Evolutionary conservation across 2,329 filamentous ascomycete species (phyloP).

Genomic region (Colletotrichum viniferum): DNA sequence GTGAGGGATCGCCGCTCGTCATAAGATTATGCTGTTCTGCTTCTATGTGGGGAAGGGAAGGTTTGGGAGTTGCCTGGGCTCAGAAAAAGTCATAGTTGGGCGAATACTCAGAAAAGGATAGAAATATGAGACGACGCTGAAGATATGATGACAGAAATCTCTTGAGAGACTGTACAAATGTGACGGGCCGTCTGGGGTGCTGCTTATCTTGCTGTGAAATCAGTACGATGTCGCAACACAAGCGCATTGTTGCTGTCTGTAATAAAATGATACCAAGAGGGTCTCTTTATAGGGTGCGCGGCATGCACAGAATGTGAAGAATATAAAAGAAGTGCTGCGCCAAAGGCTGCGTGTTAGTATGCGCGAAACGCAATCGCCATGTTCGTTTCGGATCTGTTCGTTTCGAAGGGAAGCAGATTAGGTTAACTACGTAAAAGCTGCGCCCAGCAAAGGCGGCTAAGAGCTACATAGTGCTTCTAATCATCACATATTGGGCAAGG

Average conservation of each 20-base stretch:
- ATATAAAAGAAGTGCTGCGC: neutral
- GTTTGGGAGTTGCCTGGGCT: neutral
- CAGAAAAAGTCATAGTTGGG: neutral
- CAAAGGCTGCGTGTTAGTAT: neutral
- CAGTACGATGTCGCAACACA: neutral
- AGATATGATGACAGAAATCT: neutral
- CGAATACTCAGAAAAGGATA: neutral
- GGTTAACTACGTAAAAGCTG: accelerated
- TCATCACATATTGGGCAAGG: accelerated
- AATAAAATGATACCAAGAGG: neutral
- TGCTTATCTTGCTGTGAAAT: neutral
- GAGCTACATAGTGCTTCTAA: neutral
- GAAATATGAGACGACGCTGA: neutral
- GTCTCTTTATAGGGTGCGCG: neutral
- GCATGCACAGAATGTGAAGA: neutral
- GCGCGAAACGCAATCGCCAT: neutral
- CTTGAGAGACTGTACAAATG: accelerated
- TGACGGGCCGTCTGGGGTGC: neutral
- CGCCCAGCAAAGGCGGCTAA: neutral
- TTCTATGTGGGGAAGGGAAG: neutral
- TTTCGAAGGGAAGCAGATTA: neutral
- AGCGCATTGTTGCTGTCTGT: neutral
- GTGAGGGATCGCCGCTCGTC: neutral
- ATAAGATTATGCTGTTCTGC: neutral
- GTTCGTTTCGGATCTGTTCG: neutral